Evolutionary conservation across 2,329 filamentous ascomycete genomes (phyloP).

Genomic region (Alternaria sp.): DNA sequence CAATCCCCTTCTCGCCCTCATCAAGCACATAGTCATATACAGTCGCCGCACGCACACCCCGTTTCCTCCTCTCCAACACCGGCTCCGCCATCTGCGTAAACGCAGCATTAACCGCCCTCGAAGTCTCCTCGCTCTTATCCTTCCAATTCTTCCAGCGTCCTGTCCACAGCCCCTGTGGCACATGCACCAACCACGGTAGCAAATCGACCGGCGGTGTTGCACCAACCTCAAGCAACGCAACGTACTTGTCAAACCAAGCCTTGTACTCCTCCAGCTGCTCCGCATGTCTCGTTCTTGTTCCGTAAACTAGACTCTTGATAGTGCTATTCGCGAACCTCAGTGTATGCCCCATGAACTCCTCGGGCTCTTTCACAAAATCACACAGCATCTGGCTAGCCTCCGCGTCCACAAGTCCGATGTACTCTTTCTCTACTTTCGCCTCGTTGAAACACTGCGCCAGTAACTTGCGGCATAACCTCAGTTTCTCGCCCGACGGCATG

Average conservation of each 20-base stretch:
- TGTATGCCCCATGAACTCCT: conserved; percentile 55
- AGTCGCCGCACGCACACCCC: conserved; percentile 26
- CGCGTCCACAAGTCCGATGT: conserved; percentile 54
- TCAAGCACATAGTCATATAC: conserved; percentile 19
- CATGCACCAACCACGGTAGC: conserved; percentile 26
- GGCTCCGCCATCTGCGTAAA: conserved; percentile 8
- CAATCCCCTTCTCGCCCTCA: conserved; percentile 3
- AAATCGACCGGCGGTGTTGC: conserved; percentile 57
- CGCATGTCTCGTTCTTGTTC: background rate
- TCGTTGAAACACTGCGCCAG: conserved; percentile 57
- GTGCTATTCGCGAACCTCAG: conserved; percentile 57
- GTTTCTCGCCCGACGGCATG: conserved; percentile 56
- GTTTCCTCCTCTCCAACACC: background rate
- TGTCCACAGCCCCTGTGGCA: conserved; percentile 40
- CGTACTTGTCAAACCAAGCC: conserved; percentile 49
- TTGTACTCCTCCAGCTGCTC: background rate
- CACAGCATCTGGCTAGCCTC: conserved; percentile 57
- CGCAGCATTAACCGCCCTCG: conserved; percentile 2
- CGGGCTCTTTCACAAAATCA: conserved; percentile 52
- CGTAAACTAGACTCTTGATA: conserved; percentile 42
- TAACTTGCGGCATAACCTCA: conserved; percentile 55
- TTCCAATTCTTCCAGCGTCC: conserved; percentile 15
- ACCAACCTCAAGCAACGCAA: conserved; percentile 52
- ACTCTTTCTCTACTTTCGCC: conserved; percentile 51
- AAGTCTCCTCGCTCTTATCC: conserved; percentile 1